phyloP scores from a whole-genome alignment of 2,329 filamentous ascomycete species.

The Sordariomycetes sp. region DNA sequence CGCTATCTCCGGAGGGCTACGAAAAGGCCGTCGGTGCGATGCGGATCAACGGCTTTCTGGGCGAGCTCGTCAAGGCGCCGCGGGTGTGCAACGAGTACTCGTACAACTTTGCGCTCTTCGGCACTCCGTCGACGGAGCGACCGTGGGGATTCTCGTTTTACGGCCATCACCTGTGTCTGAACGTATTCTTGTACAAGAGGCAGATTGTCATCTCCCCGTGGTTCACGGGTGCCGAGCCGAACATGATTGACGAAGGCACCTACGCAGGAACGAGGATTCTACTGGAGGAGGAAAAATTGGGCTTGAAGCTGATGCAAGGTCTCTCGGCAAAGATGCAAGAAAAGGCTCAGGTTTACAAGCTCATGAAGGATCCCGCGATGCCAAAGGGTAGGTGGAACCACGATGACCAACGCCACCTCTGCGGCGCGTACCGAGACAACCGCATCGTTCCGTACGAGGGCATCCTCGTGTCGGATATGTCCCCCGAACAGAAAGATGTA shows the following conservation, averaged over 20 bases:
- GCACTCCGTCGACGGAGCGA: constrained; percentile 36
- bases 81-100: constrained; percentile 60
- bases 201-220: constrained; percentile 61
- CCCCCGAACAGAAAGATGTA: constrained; percentile 31
- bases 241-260: constrained; percentile 53
- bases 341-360: constrained; percentile 41
- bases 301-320: constrained; percentile 57
- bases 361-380: constrained; percentile 53
- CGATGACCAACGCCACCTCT: constrained; percentile 66
- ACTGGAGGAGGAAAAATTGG: constrained; percentile 48
- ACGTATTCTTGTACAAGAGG: constrained; percentile 49
- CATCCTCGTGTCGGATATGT: constrained; percentile 36
- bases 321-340: constrained; percentile 30
- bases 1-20: constrained; percentile 58
- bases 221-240: constrained; percentile 73
- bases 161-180: constrained; percentile 66
- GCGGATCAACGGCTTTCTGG: constrained; percentile 64
- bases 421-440: constrained; percentile 70
- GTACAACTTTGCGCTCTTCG: constrained; percentile 66
- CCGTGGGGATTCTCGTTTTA: constrained; percentile 68
- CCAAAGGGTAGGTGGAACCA: constrained; percentile 61
- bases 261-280: constrained; percentile 53
- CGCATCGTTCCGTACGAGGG: constrained; percentile 65
- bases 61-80: constrained; percentile 48
- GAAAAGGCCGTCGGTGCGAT: constrained; percentile 55